Evolutionary conservation across 768 basidiomycete genomes (phyloP).

Genomic region (Thelephora ganbajun): DNA sequence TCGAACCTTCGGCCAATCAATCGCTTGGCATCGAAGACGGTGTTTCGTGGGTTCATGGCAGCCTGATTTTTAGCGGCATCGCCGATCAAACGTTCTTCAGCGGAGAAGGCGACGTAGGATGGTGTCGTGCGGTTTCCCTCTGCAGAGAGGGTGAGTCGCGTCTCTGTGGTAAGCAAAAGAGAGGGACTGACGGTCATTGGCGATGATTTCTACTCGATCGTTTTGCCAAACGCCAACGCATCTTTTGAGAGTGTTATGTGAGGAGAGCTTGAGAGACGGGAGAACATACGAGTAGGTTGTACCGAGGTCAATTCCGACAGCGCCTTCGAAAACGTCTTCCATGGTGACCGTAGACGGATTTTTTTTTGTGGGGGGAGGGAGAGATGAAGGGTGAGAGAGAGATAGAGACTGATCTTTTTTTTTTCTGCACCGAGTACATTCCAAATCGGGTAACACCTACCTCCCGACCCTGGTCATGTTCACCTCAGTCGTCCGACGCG

Average conservation of each 20-base stretch:
- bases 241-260: conserved; percentile 27
- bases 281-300: conserved; percentile 85
- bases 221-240: conserved; percentile 99
- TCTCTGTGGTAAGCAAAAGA: conserved; percentile 3
- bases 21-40: conserved; percentile 98
- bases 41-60: conserved; percentile 99
- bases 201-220: conserved; percentile 98
- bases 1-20: conserved; percentile 96
- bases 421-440: conserved; percentile 7
- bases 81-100: conserved; percentile 93
- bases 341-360: too few relatives aligned
- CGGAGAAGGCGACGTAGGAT: conserved; percentile 97
- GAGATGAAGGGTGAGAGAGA: conserved; percentile 18
- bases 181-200: conserved; percentile 72
- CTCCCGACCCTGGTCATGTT: conserved; percentile 9
- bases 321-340: conserved; percentile 69
- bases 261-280: not conserved
- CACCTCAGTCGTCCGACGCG: conserved; percentile 11
- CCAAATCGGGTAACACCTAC: too few relatives aligned
- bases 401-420: conserved; percentile 6
- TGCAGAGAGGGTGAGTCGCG: conserved; percentile 16
- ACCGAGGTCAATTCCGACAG: conserved; percentile 93
- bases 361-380: conserved; percentile 30
- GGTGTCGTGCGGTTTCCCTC: conserved; percentile 99
- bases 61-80: conserved; percentile 99